Conservation (phyloP, 495 filamentous ascomycete genomes). For the Tuber umbilicatum region DNA sequence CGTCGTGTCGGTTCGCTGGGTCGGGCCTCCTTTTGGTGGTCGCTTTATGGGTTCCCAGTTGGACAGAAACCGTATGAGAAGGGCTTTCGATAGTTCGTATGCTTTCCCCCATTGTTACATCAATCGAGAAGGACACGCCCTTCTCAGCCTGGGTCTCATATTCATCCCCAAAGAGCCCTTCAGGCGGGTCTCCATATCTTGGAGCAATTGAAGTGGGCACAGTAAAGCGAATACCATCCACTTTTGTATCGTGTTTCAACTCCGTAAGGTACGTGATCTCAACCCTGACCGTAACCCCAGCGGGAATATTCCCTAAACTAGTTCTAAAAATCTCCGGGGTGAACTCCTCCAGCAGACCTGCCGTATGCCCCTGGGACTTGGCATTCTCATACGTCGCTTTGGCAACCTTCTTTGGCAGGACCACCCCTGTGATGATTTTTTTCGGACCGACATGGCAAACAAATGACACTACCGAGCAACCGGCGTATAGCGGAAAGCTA, state of each 20-base stretch:
- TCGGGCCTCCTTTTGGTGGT: conserved; percentile 43
- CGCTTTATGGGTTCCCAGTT: conserved; percentile 43
- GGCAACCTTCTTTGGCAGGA: conserved; percentile 57
- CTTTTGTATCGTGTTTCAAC: conserved; percentile 56
- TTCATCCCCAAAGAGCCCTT: neutral
- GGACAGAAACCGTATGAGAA: conserved; percentile 57
- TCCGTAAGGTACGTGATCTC: conserved; percentile 59
- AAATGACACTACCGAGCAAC: conserved; percentile 59
- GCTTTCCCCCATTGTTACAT: conserved; percentile 52
- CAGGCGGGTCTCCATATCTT: conserved; percentile 52
- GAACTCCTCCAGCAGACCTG: conserved; percentile 56
- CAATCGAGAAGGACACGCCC: conserved; percentile 56
- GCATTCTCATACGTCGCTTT: conserved; percentile 51
- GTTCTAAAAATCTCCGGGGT: conserved; percentile 58
- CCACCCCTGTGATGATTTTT: conserved; percentile 50
- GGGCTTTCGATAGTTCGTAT: conserved; percentile 57
- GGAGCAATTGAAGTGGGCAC: conserved; percentile 57
- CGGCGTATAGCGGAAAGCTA: conserved; percentile 60
- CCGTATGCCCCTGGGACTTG: conserved; percentile 51
- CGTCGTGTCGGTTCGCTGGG: conserved; percentile 45
- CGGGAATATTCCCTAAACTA: conserved; percentile 57
- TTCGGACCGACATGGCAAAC: conserved; percentile 49
- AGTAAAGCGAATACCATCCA: conserved; percentile 57
- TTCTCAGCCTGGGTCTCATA: conserved; percentile 19
- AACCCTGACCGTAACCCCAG: conserved; percentile 49